phyloP scores from a whole-genome alignment of 345 rosid species.

The Eucalyptus urophylla region DNA sequence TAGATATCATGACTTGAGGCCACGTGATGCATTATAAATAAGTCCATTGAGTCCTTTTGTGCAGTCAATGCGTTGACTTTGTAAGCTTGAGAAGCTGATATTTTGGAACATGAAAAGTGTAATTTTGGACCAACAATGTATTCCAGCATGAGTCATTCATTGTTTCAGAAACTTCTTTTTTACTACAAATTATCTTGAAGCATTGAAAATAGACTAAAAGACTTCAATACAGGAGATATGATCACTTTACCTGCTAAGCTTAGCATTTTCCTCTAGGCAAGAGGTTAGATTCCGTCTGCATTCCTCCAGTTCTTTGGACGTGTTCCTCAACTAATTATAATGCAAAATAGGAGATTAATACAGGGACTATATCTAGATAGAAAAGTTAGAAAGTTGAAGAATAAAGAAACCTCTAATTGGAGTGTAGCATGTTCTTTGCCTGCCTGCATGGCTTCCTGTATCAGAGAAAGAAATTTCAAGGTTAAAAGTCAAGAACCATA shows the following conservation, averaged over 20 bases:
- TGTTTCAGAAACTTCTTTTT: background rate
- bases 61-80: background rate
- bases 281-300: conserved; percentile 53
- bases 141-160: background rate
- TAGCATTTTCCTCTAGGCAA: conserved; percentile 77
- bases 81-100: background rate
- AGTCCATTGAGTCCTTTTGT: background rate
- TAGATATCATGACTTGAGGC: background rate
- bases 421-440: conserved; percentile 41
- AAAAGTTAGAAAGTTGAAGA: background rate
- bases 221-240: background rate
- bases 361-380: background rate
- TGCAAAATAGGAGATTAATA: background rate
- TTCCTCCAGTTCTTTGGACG: conserved; percentile 51
- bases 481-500: background rate
- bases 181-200: background rate
- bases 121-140: background rate
- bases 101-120: background rate
- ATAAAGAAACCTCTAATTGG: conserved; percentile 48
- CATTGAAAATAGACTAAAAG: background rate
- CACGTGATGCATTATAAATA: background rate
- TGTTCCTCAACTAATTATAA: conserved; percentile 42
- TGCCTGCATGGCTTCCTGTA: conserved; percentile 30
- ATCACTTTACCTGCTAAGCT: conserved; percentile 52
- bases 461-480: background rate